These are phyloP conservation scores for Serpula lacrymans DNA, from an alignment of 768 basidiomycete genomes.

Conservation along the genomic window DNA sequence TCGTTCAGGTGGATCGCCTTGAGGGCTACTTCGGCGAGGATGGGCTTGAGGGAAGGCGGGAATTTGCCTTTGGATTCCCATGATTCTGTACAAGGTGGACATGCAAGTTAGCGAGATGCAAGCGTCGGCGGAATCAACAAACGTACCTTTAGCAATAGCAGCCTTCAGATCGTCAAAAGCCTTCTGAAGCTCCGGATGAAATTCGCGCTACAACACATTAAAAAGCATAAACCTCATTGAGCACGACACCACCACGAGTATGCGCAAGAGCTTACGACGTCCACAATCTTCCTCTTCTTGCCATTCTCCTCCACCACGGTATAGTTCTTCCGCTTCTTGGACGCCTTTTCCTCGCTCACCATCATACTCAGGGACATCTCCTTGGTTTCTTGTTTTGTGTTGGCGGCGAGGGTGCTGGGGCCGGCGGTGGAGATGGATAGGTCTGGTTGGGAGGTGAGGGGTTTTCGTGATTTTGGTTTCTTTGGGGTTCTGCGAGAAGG, in stretches of 20 bases:
- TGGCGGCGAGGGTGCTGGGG: conserved; percentile 14
- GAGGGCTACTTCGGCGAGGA: conserved; percentile 67
- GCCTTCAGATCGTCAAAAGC: conserved; percentile 58
- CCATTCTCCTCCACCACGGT: conserved; percentile 51
- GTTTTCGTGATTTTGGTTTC: conserved; percentile 70
- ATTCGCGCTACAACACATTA: conserved; percentile 44
- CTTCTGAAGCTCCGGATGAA: conserved; percentile 67
- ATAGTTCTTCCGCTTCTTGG: conserved; percentile 55
- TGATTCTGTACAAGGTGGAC: conserved; percentile 44
- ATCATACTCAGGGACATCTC: conserved; percentile 49
- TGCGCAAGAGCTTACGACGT: conserved; percentile 44
- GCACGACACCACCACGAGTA: neutral
- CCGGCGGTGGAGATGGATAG: conserved; percentile 9
- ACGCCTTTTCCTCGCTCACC: conserved; percentile 38
- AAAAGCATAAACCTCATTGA: neutral
- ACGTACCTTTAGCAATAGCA: conserved; percentile 57
- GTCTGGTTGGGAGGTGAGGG: conserved; percentile 14
- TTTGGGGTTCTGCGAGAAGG: conserved; percentile 49
- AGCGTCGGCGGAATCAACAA: too few relatives aligned
- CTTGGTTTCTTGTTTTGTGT: conserved; percentile 40
- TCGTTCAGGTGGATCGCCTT: conserved; percentile 81
- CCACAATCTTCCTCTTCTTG: conserved; percentile 71
- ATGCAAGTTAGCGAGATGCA: neutral
- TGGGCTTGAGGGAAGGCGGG: conserved; percentile 73
- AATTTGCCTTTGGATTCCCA: conserved; percentile 89